Evolutionary conservation across 768 basidiomycete species (phyloP).

Genomic region (Podaxis pistillaris): DNA sequence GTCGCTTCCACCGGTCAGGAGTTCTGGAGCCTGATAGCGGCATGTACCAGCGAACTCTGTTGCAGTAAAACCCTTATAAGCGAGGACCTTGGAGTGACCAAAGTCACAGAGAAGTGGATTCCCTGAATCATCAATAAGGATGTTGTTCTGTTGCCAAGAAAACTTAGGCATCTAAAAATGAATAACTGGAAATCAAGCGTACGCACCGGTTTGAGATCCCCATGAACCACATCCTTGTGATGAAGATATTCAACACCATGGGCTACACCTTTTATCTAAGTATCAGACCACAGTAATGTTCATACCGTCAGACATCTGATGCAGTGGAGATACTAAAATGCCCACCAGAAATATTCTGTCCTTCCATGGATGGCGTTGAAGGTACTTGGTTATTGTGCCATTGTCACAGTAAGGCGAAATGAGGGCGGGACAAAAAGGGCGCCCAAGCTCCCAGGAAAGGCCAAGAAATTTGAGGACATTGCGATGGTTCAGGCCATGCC

Average conservation of each 20-base stretch:
- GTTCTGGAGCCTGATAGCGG: neutral
- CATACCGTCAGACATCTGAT: no score
- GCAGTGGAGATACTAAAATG: no score
- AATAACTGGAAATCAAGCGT: no score
- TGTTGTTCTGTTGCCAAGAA: neutral
- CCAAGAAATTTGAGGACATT: neutral
- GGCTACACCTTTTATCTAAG: neutral
- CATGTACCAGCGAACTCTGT: neutral
- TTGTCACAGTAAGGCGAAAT: neutral
- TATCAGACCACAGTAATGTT: no score
- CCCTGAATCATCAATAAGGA: neutral
- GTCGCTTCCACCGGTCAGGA: no score
- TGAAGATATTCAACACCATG: neutral
- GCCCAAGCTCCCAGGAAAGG: neutral
- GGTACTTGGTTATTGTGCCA: neutral
- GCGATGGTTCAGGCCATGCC: neutral
- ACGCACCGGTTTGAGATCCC: no score
- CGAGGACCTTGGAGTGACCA: neutral
- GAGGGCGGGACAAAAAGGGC: neutral
- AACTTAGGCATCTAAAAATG: no score
- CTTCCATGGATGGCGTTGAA: neutral
- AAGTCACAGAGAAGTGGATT: neutral
- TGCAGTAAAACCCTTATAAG: neutral
- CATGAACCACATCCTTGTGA: no score
- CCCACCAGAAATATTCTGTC: neutral